Percentiles rank a stretch among this genome's conserved stretches.
phyloP scores from a whole-genome alignment of 768 basidiomycete species.

The Auricularia sp. region DNA sequence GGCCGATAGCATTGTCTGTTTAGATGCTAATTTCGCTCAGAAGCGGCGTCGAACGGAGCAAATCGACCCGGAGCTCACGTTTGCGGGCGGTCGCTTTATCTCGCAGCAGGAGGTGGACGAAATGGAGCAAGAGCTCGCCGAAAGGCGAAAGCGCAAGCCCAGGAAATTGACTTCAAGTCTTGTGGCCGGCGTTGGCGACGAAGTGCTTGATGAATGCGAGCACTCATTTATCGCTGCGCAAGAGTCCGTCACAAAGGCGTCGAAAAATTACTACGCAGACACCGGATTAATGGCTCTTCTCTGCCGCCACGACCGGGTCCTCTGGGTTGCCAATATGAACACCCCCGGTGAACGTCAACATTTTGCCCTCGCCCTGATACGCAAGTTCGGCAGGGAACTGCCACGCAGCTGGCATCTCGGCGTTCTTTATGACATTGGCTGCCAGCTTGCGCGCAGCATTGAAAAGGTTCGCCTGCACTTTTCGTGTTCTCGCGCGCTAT shows the following conservation, averaged over 20 bases:
- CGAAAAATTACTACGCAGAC: constrained; percentile 4
- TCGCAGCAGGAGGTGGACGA: background rate
- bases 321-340: constrained; percentile 6
- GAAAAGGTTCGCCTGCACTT: background rate
- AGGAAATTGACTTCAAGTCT: background rate
- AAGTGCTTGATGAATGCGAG: constrained; percentile 5
- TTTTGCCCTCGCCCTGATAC: constrained; percentile 6
- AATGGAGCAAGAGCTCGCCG: background rate
- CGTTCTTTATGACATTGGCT: constrained; percentile 24
- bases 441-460: constrained; percentile 24
- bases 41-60: background rate
- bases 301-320: constrained; percentile 6
- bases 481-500: background rate
- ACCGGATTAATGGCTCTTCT: constrained; percentile 7
- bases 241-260: constrained; percentile 3
- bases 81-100: background rate
- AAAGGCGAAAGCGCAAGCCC: too few relatives aligned
- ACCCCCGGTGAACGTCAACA: constrained; percentile 7
- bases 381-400: background rate
- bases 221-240: constrained; percentile 8
- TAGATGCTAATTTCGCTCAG: constrained; percentile 5
- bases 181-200: background rate
- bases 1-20: constrained; percentile 1
- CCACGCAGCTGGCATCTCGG: constrained; percentile 19
- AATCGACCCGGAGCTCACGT: background rate